Conservation (phyloP, 2,329 filamentous ascomycete genomes). For the Rutstroemia sp. region DNA sequence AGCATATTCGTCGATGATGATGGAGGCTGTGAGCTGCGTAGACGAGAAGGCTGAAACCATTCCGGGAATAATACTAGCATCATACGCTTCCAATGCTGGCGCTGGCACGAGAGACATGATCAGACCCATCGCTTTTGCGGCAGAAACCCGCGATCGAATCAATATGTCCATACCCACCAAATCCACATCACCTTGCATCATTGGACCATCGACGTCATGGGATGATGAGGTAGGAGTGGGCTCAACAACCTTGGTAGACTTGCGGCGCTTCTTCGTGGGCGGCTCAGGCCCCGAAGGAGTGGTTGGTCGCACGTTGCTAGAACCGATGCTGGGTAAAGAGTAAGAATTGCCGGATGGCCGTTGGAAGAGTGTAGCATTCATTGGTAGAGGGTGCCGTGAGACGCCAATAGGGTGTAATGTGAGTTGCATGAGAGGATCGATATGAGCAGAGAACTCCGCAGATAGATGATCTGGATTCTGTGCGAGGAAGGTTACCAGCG, state of each 20-base stretch:
- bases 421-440: slow-evolving; percentile 75
- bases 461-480: slow-evolving; percentile 58
- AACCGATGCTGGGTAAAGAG: slow-evolving; percentile 42
- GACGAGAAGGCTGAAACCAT: slow-evolving; percentile 72
- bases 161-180: slow-evolving; percentile 84
- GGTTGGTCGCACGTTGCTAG: slow-evolving; percentile 33
- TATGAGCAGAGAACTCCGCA: slow-evolving; percentile 64
- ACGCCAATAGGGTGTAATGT: slow-evolving; percentile 89
- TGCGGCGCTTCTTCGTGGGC: slow-evolving; percentile 66
- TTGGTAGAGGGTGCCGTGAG: slow-evolving; percentile 80
- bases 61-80: slow-evolving; percentile 54
- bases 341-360: slow-evolving; percentile 88
- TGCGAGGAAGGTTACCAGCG: slow-evolving; percentile 62
- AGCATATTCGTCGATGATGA: slow-evolving; percentile 85
- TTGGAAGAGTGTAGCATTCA: slow-evolving; percentile 84
- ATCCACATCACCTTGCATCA: slow-evolving; percentile 96
- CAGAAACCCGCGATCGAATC: slow-evolving; percentile 81
- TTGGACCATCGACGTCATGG: slow-evolving; percentile 95
- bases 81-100: slow-evolving; percentile 54
- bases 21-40: slow-evolving; percentile 74
- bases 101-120: slow-evolving; percentile 73
- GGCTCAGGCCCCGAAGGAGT: slow-evolving; percentile 43
- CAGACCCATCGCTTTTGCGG: slow-evolving; percentile 78
- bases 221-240: slow-evolving; percentile 53
- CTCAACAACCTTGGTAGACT: slow-evolving; percentile 76